A percentile compares a stretch with the other conserved stretches of the same genome.
Evolutionary conservation across 345 rosid species (phyloP).

Genomic region (Corchorus capsularis): DNA sequence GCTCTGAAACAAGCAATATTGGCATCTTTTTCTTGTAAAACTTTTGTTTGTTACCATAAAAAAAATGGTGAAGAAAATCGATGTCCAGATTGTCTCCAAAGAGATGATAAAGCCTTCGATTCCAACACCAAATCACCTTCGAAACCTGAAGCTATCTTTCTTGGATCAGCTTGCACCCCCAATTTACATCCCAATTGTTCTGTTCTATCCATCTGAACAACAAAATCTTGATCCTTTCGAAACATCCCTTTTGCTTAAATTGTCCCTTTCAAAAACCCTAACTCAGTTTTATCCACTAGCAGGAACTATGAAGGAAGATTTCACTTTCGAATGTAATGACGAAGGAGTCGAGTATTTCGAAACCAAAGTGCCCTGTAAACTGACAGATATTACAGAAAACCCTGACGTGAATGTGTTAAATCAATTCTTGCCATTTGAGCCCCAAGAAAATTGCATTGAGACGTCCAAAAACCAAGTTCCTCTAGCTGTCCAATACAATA

Average conservation of each 20-base stretch:
- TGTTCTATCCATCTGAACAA: neutral
- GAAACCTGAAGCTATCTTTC: neutral
- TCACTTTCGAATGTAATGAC: neutral
- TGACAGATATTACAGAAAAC: neutral
- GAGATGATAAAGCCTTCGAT: neutral
- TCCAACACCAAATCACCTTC: neutral
- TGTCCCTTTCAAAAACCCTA: neutral
- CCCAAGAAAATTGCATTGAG: neutral
- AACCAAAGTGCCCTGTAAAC: neutral
- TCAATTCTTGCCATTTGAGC: neutral
- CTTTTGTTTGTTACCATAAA: neutral
- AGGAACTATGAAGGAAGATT: neutral
- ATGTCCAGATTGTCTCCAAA: neutral
- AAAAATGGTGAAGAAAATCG: neutral
- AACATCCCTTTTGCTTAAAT: neutral
- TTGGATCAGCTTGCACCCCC: neutral
- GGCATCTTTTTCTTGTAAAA: too few species aligned
- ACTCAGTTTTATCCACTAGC: neutral
- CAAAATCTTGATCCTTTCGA: neutral
- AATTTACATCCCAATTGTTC: neutral
- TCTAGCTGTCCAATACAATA: neutral
- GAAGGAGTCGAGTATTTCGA: neutral
- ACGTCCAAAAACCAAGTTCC: neutral
- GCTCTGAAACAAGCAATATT: too few species aligned
- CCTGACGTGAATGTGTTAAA: neutral